Evolutionary conservation across 495 filamentous ascomycete species (phyloP), one percentile per base, ranked within the genome.

Genomic region (Penicillium fimorum): DNA sequence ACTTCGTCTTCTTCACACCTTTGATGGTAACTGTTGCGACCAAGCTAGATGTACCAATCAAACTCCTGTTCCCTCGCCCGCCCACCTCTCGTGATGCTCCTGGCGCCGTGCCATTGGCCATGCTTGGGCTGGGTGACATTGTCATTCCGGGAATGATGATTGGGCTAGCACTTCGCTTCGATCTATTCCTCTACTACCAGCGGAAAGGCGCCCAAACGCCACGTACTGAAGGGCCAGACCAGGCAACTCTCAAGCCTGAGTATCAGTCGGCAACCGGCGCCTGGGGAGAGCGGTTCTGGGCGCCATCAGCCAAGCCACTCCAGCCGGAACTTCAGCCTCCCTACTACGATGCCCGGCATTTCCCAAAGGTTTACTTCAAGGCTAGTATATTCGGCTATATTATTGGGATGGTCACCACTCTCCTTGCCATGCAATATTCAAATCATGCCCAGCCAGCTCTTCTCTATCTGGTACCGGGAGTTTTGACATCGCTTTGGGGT

Each of bases 1-100:
- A 92, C 66, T 95, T 97, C 74, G 94, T 98, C 50, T 98, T 97
- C 67, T 98, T 89, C 70, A 98, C 94, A 0, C 94, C 94, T 1
- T 79, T 94, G 64, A 98, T 98, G 94, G 88, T 97, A 11, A 93
- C 92, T 0, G 94, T 98, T 25, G 94, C 94, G 11, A 96, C 85
- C 10, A 85, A 84, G 35, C 76, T 98, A 27, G 94, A 98, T 66
- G 87, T 93, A 3, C 94, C 94, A 0, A 96, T 96, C 66, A 97
- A 97, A 63, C 83, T 98, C 2, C 76, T 96, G 0, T 96, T 97
- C 61, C 88, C 89, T 18, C 82, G 89, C 13, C 84, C 88, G 0
- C 59, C 77, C 4, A 65, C 63, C 17, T 67, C 76, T 1, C 65
- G 61, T 40, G 65, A 73, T 5, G 71, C 75, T 24, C 67, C 76